phyloP scores from a whole-genome alignment of 108 stramenopile genomes.

The Hondaea fermentalgiana region DNA sequence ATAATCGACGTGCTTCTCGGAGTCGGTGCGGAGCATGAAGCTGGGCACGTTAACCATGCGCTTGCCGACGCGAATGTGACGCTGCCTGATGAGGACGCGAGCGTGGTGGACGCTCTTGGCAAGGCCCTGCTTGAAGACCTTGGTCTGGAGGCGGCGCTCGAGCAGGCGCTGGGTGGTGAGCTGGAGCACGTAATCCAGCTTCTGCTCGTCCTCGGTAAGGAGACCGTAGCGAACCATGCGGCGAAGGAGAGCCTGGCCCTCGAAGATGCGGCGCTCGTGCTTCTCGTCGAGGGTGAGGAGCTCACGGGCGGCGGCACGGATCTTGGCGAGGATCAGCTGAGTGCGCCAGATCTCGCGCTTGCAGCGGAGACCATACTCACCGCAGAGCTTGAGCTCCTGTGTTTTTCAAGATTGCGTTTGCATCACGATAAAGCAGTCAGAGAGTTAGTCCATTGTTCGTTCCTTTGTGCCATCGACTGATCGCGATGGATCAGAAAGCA shows the following conservation, averaged over 20 bases:
- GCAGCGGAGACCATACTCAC: conserved; percentile 99
- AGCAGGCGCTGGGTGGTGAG: conserved; percentile 95
- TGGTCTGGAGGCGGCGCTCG: conserved; percentile 91
- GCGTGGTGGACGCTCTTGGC: conserved; percentile 99
- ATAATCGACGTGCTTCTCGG: conserved; percentile 98
- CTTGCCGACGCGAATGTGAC: conserved; percentile 96
- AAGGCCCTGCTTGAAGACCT: conserved; percentile 94
- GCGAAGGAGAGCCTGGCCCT: conserved; percentile 94
- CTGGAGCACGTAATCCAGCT: conserved; percentile 92
- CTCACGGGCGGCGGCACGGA: conserved; percentile 95
- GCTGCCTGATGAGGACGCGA: conserved; percentile 95
- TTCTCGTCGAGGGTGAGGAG: conserved; percentile 87
- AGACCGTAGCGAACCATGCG: conserved; percentile 93
- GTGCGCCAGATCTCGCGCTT: conserved; percentile 99
- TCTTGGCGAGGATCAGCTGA: conserved; percentile 96
- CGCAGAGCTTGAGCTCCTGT: conserved; percentile 67
- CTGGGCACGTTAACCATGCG: conserved; percentile 94
- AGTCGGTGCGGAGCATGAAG: conserved; percentile 91
- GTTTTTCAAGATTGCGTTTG: not conserved
- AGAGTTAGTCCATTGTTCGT: too few relatives aligned
- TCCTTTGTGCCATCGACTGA: too few relatives aligned
- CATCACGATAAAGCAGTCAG: too few relatives aligned
- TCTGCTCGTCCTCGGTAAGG: conserved; percentile 86
- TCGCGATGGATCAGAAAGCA: too few relatives aligned
- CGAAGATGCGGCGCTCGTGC: conserved; percentile 96